Conservation (phyloP, 371 early-diverging fungal genomes). For the Neoconidiobolus thromboides region DNA sequence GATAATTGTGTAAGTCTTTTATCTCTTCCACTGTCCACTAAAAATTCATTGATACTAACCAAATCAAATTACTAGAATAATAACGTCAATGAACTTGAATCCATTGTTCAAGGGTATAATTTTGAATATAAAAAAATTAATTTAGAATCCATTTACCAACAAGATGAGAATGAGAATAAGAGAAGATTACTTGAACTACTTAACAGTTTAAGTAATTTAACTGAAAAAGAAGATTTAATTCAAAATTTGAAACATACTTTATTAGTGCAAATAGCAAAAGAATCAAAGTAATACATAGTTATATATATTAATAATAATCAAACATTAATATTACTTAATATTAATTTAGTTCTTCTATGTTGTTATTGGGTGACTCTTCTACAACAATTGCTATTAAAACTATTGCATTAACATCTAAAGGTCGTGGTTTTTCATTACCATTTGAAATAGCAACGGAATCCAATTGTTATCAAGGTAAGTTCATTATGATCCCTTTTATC, state of each 20-base stretch:
- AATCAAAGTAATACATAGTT: neutral
- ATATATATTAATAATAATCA: no score
- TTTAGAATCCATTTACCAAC: neutral
- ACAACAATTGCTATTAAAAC: conserved; percentile 62
- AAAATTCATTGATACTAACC: neutral
- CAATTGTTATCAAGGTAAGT: conserved; percentile 15
- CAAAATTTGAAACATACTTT: neutral
- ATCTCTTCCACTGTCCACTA: neutral
- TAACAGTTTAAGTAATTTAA: neutral
- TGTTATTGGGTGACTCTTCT: conserved; percentile 59
- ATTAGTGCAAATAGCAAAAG: neutral
- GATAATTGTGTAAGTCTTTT: neutral
- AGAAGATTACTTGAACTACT: neutral
- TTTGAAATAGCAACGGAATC: conserved; percentile 47
- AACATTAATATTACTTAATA: neutral
- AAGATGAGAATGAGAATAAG: neutral
- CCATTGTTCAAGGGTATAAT: neutral
- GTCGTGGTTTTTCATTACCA: conserved; percentile 69
- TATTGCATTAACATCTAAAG: conserved; percentile 58
- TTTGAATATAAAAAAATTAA: neutral
- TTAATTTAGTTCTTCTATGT: conserved; percentile 29
- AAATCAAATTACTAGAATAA: neutral
- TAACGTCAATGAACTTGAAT: neutral
- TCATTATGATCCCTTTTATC: neutral
- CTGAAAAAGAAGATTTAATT: neutral